Conservation (phyloP, 1,284 basidiomycete genomes). For the Xerocomus tenax region DNA sequence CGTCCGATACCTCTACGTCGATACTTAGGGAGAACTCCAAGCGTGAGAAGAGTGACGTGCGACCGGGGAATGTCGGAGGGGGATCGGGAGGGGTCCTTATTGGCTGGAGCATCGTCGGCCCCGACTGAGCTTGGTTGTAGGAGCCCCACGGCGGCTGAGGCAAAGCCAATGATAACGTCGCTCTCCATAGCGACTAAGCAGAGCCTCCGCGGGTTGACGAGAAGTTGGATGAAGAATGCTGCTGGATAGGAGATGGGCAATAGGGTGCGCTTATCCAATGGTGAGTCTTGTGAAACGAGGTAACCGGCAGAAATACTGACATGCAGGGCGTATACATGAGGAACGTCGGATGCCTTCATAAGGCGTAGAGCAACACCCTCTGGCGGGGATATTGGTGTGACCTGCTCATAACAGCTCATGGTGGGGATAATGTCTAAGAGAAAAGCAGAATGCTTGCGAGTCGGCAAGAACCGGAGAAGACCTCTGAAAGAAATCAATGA, state of each 20-base stretch:
- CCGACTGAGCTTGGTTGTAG: slow-evolving; percentile 16
- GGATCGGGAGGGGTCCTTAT: slow-evolving; percentile 5
- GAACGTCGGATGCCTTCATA: slow-evolving; percentile 35
- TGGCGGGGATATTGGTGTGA: slow-evolving; percentile 1
- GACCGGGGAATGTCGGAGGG: slow-evolving; percentile 26
- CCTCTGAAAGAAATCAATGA: background rate
- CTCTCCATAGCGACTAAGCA: slow-evolving; percentile 42
- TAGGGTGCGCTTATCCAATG: slow-evolving; percentile 30
- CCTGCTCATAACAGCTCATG: slow-evolving; percentile 12
- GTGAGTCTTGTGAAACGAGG: slow-evolving; percentile 1
- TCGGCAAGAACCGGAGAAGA: slow-evolving; percentile 18
- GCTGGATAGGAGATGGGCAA: slow-evolving; percentile 42
- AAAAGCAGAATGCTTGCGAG: background rate
- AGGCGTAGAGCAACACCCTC: slow-evolving; percentile 25
- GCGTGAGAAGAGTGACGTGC: slow-evolving; percentile 44
- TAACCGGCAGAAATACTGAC: slow-evolving; percentile 28
- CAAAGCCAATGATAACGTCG: slow-evolving; percentile 39
- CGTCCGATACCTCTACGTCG: slow-evolving; percentile 43
- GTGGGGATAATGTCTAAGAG: background rate
- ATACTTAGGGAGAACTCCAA: slow-evolving; percentile 46
- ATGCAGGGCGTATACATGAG: slow-evolving; percentile 39
- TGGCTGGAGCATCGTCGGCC: slow-evolving; percentile 1
- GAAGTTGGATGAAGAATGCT: slow-evolving; percentile 49
- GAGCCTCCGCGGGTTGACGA: slow-evolving; percentile 40
- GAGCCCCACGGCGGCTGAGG: slow-evolving; percentile 38